A percentile compares a stretch with the other conserved stretches of the same genome.
These are phyloP conservation scores for Starmerella cellae DNA, from an alignment of 805 yeast genomes.

Conservation along the genomic window DNA sequence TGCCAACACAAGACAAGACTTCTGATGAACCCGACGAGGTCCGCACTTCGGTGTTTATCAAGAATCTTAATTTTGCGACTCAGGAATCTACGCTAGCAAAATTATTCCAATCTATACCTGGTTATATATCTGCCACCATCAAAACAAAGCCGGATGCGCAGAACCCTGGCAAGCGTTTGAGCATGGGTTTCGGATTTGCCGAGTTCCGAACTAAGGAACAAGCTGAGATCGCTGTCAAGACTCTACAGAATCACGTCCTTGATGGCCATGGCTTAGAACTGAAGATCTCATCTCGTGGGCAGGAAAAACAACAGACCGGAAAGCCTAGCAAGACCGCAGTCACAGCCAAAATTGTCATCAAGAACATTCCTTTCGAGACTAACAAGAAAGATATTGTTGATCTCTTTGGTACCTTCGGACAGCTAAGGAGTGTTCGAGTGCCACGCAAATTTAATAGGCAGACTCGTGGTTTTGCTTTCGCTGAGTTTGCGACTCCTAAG, in stretches of 20 bases:
- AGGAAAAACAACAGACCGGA: constrained; percentile 22
- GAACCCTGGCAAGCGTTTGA: constrained; percentile 47
- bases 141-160: constrained; percentile 82
- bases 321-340: constrained; percentile 19
- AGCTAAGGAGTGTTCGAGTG: constrained; percentile 82
- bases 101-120: constrained; percentile 56
- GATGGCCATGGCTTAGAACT: constrained; percentile 86
- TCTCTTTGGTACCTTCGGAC: constrained; percentile 88
- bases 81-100: constrained; percentile 42
- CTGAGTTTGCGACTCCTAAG: constrained; percentile 71
- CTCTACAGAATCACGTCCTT: constrained; percentile 61
- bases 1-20: constrained; percentile 23
- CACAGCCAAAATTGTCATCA: constrained; percentile 63
- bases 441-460: constrained; percentile 91
- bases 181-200: constrained; percentile 97
- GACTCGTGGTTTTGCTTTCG: constrained; percentile 96
- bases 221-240: constrained; percentile 61
- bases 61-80: constrained; percentile 81
- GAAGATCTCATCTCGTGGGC: constrained; percentile 70
- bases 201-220: constrained; percentile 70
- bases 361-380: constrained; percentile 95
- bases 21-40: constrained; percentile 30
- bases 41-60: constrained; percentile 77
- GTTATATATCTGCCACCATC: constrained; percentile 70
- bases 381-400: constrained; percentile 85